These are phyloP conservation scores for Fusarium decemcellulare DNA, from an alignment of 2,329 filamentous ascomycete species.

Conservation along the genomic window DNA sequence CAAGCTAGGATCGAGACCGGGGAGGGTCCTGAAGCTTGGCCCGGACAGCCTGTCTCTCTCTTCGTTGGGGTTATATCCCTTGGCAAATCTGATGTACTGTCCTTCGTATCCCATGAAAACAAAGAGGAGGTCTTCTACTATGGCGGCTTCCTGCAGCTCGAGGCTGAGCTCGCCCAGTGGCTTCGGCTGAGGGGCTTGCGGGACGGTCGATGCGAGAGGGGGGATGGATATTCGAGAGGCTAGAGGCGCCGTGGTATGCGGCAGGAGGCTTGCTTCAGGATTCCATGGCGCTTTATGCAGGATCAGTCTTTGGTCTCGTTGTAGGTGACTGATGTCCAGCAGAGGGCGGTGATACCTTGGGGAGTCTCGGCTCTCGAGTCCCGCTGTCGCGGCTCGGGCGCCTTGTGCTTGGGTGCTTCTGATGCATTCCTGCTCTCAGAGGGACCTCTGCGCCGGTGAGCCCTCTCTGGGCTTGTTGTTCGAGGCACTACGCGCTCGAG, in stretches of 20 bases:
- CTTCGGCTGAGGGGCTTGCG: constrained; percentile 77
- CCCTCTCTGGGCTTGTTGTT: constrained; percentile 71
- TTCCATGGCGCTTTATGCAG: constrained; percentile 73
- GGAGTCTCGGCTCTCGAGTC: constrained; percentile 63
- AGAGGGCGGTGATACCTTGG: constrained; percentile 59
- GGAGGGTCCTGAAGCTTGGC: constrained; percentile 82
- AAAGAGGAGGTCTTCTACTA: constrained; percentile 92
- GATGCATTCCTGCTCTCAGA: constrained; percentile 55
- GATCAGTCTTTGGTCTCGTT: constrained; percentile 35
- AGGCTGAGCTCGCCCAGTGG: constrained; percentile 81
- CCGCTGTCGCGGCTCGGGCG: constrained; percentile 60
- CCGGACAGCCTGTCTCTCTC: constrained; percentile 91
- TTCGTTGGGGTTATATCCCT: constrained; percentile 84
- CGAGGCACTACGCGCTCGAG: constrained; percentile 73
- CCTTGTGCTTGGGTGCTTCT: constrained; percentile 58
- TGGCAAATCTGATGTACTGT: constrained; percentile 92
- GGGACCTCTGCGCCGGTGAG: constrained; percentile 58
- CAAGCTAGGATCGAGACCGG: constrained; percentile 91
- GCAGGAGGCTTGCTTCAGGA: constrained; percentile 81
- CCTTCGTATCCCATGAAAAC: constrained; percentile 99
- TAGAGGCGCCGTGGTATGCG: constrained; percentile 78
- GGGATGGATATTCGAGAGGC: constrained; percentile 75
- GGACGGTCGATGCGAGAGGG: constrained; percentile 83
- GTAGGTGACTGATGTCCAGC: not conserved
- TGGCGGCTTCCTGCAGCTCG: constrained; percentile 86